phyloP scores from a whole-genome alignment of 306 rosid genomes.

The Alnus glutinosa region DNA sequence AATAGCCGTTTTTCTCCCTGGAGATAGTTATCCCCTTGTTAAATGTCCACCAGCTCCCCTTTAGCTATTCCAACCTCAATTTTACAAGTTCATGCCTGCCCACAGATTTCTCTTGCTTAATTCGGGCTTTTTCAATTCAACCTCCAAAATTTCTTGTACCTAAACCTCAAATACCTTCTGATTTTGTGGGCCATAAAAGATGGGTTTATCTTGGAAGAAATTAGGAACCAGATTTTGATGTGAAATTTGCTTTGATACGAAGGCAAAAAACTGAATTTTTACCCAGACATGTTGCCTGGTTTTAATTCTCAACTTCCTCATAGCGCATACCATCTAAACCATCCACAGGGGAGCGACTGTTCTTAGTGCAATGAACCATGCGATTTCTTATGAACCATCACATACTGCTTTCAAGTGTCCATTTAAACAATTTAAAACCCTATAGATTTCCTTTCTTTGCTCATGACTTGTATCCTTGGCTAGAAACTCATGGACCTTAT shows the following conservation, averaged over 20 bases:
- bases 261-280: background rate
- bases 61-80: too few species aligned
- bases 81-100: background rate
- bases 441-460: conserved; percentile 26
- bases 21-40: too few species aligned
- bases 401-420: conserved; percentile 20
- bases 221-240: background rate
- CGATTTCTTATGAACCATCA: conserved; percentile 1
- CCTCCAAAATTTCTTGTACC: background rate
- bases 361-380: background rate
- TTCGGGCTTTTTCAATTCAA: background rate
- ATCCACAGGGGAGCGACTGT: background rate
- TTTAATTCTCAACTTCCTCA: conserved; percentile 3
- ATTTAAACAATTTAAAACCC: conserved; percentile 17
- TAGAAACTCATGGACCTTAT: conserved; percentile 33
- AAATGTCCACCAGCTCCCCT: too few species aligned
- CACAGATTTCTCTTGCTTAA: background rate
- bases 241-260: background rate
- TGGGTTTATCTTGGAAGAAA: background rate
- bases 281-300: background rate
- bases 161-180: conserved; percentile 3
- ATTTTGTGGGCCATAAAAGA: background rate
- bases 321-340: background rate
- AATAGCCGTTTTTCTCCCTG: too few species aligned
- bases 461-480: conserved; percentile 30